These are phyloP conservation scores for Debaryomyces coudertii DNA, from an alignment of 1,139 yeast species.

Conservation along the genomic window DNA sequence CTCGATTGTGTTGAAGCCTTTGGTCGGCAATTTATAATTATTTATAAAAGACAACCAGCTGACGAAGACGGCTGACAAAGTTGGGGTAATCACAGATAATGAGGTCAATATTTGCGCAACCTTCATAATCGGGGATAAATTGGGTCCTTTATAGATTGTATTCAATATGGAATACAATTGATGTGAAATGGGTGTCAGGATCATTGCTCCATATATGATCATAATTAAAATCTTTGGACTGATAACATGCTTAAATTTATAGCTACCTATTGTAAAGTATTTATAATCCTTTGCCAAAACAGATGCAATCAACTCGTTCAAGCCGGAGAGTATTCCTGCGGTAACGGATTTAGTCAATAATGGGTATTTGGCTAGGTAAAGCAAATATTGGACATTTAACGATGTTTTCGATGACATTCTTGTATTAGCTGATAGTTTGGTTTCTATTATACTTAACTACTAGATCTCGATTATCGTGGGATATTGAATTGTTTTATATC, in stretches of 20 bases:
- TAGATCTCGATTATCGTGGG: background rate
- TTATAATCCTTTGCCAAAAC: conserved; percentile 50
- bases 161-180: conserved; percentile 54
- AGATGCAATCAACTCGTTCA: conserved; percentile 64
- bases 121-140: conserved; percentile 41
- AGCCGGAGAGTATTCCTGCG: conserved; percentile 56
- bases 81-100: conserved; percentile 65
- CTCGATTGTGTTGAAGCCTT: conserved; percentile 10
- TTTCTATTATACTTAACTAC: background rate
- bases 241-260: conserved; percentile 38
- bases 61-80: conserved; percentile 59
- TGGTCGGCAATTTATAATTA: conserved; percentile 23
- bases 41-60: conserved; percentile 55
- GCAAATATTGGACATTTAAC: conserved; percentile 35
- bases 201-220: conserved; percentile 71
- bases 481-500: background rate
- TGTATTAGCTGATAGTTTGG: background rate
- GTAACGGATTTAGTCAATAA: conserved; percentile 63
- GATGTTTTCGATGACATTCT: background rate
- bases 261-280: conserved; percentile 17
- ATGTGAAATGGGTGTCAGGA: conserved; percentile 79
- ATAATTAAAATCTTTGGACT: conserved; percentile 59
- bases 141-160: conserved; percentile 43
- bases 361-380: conserved; percentile 51
- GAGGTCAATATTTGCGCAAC: conserved; percentile 63